Evolutionary conservation across 2,329 filamentous ascomycete species (phyloP).

Genomic region (Fusarium pseudonygamai): DNA sequence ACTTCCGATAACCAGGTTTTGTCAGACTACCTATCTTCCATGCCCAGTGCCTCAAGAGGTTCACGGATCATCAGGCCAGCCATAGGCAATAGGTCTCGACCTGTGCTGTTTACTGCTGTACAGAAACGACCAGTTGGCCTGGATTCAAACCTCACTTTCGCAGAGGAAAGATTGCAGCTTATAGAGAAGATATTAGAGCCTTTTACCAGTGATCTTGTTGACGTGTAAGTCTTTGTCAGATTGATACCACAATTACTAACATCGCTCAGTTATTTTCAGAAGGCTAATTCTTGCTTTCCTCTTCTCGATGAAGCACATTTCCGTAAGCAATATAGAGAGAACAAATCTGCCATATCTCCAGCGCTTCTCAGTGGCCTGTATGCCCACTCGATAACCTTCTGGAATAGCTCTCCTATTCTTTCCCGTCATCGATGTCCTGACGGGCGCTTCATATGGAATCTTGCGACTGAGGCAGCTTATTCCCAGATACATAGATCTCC

Average conservation of each 20-base stretch:
- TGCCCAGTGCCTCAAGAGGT: conserved; percentile 43
- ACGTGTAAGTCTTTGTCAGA: conserved; percentile 49
- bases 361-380: conserved; percentile 66
- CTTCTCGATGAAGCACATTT: conserved; percentile 66
- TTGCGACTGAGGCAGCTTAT: conserved; percentile 67
- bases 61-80: conserved; percentile 46
- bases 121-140: conserved; percentile 57
- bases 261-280: conserved; percentile 32
- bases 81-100: conserved; percentile 46
- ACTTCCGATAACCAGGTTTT: conserved; percentile 69
- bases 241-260: conserved; percentile 2
- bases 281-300: conserved; percentile 69
- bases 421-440: conserved; percentile 62
- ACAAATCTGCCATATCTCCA: conserved; percentile 61
- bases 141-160: conserved; percentile 48
- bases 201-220: conserved; percentile 60
- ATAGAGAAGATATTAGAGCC: conserved; percentile 69
- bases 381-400: conserved; percentile 66
- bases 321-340: conserved; percentile 55
- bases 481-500: conserved; percentile 68
- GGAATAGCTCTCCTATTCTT: conserved; percentile 59
- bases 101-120: conserved; percentile 59
- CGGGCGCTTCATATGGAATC: conserved; percentile 69
- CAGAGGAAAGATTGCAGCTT: conserved; percentile 61
- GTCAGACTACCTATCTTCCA: conserved; percentile 62